Evolutionary conservation across 176 grass and related monocot genomes (phyloP), one percentile per base, ranked within the genome.

Genomic region (bread wheat (Triticum aestivum)): DNA sequence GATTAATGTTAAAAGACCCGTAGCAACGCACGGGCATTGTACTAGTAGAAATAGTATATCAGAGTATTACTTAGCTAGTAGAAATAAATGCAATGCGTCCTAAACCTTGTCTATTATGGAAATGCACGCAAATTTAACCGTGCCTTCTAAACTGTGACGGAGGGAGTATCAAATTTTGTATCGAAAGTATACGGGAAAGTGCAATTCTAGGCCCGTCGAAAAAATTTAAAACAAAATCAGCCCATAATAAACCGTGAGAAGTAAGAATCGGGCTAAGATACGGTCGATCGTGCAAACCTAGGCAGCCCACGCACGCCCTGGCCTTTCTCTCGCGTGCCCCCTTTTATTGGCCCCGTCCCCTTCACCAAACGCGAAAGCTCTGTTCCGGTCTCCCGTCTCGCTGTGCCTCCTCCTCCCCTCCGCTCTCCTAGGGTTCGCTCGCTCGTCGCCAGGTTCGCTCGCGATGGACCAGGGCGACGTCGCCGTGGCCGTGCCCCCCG

Each of bases 381-480:
- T 39, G 24, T 30, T 44, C 10, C 38, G 69, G 35, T 13, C 13
- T 44, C 58, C 77, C 54, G 27, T 62, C 27, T 70, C 30, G 44
- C 24, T 21, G 70, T 17, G 45, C 32, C 54, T 56, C 64, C 11
- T 47, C 14, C 66, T 76, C n/a, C n/a, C 8, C 44, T 45, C 37
- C 37, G 54, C 35, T 10, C 61, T n/a, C 15, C 68, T 62, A 77
- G 83, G 83, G 51, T 83, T 79, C 73, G n/a, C 47, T 56, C 42
- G 29, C 52, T 52, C 8, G 39, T 65, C 8, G 27, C 11, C 17
- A 12, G 29, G 13, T 73, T 32, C 54, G 39, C 64, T 67, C 80
- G 44, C 33, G 33, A 92, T 86, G 89, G 89, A 91, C 85, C 74
- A 87, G 79, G 79, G 79, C 64, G 89, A 85, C 74, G 93, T 86